A percentile compares a stretch with the other conserved stretches of the same genome.
Evolutionary conservation across 139 green algal species (phyloP).

Genomic region (Edaphochlamys debaryana): DNA sequence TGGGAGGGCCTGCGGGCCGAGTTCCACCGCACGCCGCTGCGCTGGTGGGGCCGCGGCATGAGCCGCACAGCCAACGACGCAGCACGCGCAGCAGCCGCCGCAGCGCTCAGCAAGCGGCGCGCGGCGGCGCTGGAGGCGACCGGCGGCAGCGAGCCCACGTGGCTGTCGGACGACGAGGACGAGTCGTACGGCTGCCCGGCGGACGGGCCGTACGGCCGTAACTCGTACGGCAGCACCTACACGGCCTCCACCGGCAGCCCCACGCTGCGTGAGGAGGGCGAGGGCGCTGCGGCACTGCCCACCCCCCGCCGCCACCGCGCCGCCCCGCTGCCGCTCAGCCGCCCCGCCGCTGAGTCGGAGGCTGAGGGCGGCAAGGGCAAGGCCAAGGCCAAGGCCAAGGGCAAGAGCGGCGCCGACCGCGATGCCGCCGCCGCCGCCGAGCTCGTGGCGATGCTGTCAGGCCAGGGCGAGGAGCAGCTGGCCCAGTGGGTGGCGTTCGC

Average conservation of each 20-base stretch:
- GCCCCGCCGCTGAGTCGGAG: too few relatives aligned
- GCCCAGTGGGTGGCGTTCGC: constrained; percentile 46
- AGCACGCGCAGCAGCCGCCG: neutral
- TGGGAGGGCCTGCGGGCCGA: constrained; percentile 16
- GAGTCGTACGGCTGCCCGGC: too few relatives aligned
- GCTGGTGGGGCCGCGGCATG: constrained; percentile 30
- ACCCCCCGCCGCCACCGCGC: too few relatives aligned
- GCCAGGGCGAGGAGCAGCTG: constrained; percentile 32
- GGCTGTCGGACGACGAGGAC: neutral
- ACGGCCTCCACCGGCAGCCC: too few relatives aligned
- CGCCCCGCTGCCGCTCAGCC: too few relatives aligned
- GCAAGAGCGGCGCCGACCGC: neutral
- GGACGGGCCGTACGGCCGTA: too few relatives aligned
- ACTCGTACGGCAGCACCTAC: too few relatives aligned
- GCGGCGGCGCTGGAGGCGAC: neutral
- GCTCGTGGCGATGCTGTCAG: constrained; percentile 19
- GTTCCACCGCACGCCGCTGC: constrained; percentile 21
- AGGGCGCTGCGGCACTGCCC: too few relatives aligned
- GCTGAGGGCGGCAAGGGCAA: neutral
- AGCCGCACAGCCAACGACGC: constrained; percentile 1
- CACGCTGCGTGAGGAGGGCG: too few relatives aligned
- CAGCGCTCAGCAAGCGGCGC: neutral
- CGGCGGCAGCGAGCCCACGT: neutral
- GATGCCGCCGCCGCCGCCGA: constrained; percentile 4
- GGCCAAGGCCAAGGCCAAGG: neutral